phyloP scores from a whole-genome alignment of 306 rosid genomes.

The Hippophae tibetana region DNA sequence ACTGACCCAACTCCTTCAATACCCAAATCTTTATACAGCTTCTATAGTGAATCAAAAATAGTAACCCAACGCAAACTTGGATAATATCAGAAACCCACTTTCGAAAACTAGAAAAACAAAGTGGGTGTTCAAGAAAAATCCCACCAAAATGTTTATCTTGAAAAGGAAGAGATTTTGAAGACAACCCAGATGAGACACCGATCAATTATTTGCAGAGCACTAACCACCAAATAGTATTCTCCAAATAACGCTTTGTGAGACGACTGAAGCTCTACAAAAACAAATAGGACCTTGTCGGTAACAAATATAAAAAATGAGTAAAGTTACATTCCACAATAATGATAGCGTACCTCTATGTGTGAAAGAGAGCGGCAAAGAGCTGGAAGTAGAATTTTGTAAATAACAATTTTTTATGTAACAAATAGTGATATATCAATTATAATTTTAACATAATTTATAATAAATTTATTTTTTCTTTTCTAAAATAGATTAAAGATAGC shows the following conservation, averaged over 20 bases:
- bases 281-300: constrained; percentile 31
- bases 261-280: constrained; percentile 23
- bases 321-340: constrained; percentile 31
- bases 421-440: no score
- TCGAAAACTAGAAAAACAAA: constrained; percentile 4
- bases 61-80: constrained; percentile 15
- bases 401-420: no score
- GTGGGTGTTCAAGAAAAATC: not conserved
- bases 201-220: constrained; percentile 1
- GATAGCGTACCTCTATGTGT: constrained; percentile 18
- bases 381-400: constrained; percentile 7
- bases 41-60: constrained; percentile 29
- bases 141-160: constrained; percentile 1
- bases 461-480: no score
- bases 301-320: constrained; percentile 26
- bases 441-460: no score
- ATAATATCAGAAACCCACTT: constrained; percentile 16
- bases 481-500: no score
- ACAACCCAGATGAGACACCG: constrained; percentile 2
- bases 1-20: constrained; percentile 24
- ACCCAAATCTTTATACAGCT: constrained; percentile 25
- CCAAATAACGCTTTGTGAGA: constrained; percentile 16
- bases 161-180: constrained; percentile 2
- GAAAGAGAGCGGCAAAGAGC: constrained; percentile 16
- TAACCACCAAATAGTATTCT: constrained; percentile 17